Base-by-base conservation (phyloP, 805 yeast genomes). In the Teunomyces atbi region DNA sequence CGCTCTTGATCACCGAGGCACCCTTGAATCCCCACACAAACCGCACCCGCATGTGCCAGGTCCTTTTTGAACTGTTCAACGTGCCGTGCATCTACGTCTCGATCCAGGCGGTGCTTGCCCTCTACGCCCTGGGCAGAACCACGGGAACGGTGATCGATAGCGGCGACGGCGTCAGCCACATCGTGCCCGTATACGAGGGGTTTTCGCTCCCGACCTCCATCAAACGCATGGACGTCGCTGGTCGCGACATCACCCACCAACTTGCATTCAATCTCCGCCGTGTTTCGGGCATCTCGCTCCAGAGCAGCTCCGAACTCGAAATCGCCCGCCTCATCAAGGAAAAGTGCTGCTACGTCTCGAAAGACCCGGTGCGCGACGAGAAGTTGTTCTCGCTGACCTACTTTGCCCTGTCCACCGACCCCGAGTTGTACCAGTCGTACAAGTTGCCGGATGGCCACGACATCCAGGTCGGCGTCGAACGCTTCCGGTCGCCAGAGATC, bases 141-240 rank as follows among this genome's bases (percentile, higher is more conserved):
- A 90, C 96, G 0, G 98, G 97, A 1, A 78, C 89, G 32, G 96
- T 89, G 2, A 59, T 92, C 10, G 97, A 91, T 59, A 79, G 85
- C n/a, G 97, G 97, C 4, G 97, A 91, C 63, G 97, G 97, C 4
- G 96, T 89, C 20, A 79, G 87, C 33, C 91, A 87, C 58, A 76
- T 86, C 6, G 96, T 89, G 2, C 97, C 97, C 0, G 89, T 92
- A 0, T 92, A 81, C 64, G 90, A 89, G 49, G 98, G 98, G 4
- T 91, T 89, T 62, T 75, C 91, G 10, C 61, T 91, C 12, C 83
- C 91, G 0, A 74, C 83, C 2, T 82, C 91, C 2, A 81, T 88
- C 19, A 78, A 79, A 61, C 66, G 97, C 45, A 72, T 86, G 50
- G 94, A 90, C 59, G 62, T 89, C 20, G 97, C 94, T 0, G 98